phyloP scores from a whole-genome alignment of 805 yeast species.

The Barnettozyma vustinii region DNA sequence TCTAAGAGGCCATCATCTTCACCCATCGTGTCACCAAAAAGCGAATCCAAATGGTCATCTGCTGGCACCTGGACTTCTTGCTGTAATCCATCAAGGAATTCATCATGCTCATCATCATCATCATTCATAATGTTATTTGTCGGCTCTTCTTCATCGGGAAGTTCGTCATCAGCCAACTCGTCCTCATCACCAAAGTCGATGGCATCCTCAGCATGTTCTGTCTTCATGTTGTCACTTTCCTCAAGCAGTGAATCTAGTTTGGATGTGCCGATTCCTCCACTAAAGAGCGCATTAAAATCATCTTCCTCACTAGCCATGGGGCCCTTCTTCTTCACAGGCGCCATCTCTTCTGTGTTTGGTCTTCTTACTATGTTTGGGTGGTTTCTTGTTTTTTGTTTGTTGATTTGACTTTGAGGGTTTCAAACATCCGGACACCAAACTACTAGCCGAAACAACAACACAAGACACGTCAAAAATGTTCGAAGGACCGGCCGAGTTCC shows the following conservation, averaged over 20 bases:
- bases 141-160: conserved; percentile 28
- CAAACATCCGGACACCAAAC: conserved; percentile 1
- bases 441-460: neutral
- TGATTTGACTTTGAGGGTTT: neutral
- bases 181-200: conserved; percentile 92
- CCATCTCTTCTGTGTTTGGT: neutral
- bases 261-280: conserved; percentile 26
- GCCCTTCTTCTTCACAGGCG: conserved; percentile 5
- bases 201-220: conserved; percentile 85
- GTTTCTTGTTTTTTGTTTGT: neutral
- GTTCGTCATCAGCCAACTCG: conserved; percentile 87
- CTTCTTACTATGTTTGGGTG: neutral
- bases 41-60: conserved; percentile 21
- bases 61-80: conserved; percentile 11
- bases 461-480: neutral
- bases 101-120: conserved; percentile 10
- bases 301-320: conserved; percentile 29
- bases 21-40: conserved; percentile 26
- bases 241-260: conserved; percentile 18
- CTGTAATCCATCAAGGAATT: conserved; percentile 7
- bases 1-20: conserved; percentile 17
- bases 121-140: conserved; percentile 23
- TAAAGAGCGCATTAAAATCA: conserved; percentile 33
- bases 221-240: conserved; percentile 23
- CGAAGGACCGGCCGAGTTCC: neutral